phyloP scores from a whole-genome alignment of 305 asterid species.

The Ajuga reptans region DNA sequence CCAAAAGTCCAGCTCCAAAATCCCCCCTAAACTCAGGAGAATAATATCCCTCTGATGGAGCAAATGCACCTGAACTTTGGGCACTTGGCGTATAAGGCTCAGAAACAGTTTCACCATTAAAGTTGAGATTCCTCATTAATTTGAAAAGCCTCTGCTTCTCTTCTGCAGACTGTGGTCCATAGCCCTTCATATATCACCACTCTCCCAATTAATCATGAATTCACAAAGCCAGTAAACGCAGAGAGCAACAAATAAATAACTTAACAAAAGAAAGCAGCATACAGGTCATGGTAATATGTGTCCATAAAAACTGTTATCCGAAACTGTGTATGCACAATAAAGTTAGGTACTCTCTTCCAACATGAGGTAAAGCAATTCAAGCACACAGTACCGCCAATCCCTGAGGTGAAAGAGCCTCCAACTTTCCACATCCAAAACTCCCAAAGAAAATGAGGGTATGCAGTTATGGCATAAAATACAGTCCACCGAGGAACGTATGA shows the following conservation, averaged over 20 bases:
- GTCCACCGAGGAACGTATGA: neutral
- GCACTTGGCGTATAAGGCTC: constrained; percentile 73
- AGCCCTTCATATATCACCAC: constrained; percentile 57
- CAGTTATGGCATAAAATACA: neutral
- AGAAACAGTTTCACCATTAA: constrained; percentile 75
- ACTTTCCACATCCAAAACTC: neutral
- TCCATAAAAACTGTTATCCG: neutral
- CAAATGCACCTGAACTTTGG: constrained; percentile 62
- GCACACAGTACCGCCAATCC: neutral
- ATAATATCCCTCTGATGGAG: constrained; percentile 56
- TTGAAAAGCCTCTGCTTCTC: constrained; percentile 94
- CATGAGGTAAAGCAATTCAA: constrained; percentile 5
- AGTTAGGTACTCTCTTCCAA: neutral
- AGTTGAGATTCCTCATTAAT: constrained; percentile 87
- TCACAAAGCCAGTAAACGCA: constrained; percentile 1
- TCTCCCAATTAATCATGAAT: constrained; percentile 29
- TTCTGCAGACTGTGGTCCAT: constrained; percentile 92
- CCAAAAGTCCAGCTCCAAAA: constrained; percentile 99
- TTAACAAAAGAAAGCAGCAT: neutral
- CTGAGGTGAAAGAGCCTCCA: neutral
- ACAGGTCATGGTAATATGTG: neutral
- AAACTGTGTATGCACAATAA: neutral
- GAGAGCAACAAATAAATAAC: neutral
- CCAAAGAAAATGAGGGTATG: neutral
- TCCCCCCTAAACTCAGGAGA: constrained; percentile 94